Conservation (phyloP, 2,329 filamentous ascomycete genomes). For the Escovopsis weberi region DNA sequence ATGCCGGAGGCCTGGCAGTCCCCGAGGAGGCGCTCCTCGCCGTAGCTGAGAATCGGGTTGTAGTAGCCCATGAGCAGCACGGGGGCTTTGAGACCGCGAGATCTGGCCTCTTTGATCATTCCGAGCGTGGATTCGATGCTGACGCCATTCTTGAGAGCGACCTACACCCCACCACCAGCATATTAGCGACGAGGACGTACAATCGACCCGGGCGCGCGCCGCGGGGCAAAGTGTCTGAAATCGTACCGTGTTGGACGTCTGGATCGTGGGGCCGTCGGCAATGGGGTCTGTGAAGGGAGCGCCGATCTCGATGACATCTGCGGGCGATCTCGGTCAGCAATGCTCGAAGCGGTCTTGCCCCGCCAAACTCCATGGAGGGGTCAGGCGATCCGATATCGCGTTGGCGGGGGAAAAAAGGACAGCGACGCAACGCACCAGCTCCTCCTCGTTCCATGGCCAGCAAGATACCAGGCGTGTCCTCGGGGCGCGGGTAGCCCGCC, state of each 20-base stretch:
- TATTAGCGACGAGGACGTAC: neutral
- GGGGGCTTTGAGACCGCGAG: constrained; percentile 62
- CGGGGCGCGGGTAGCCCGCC: constrained; percentile 74
- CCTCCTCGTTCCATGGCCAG: constrained; percentile 86
- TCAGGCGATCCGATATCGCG: neutral
- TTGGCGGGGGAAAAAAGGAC: neutral
- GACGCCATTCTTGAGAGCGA: constrained; percentile 78
- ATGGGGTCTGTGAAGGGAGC: constrained; percentile 97
- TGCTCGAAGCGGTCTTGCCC: neutral
- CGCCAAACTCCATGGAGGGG: no score
- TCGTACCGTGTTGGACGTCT: constrained; percentile 75
- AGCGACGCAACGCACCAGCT: constrained; percentile 48
- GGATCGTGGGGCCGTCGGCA: constrained; percentile 92
- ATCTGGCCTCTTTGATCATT: constrained; percentile 70
- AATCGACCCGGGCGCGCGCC: no score
- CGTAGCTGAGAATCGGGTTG: constrained; percentile 88
- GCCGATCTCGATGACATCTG: constrained; percentile 85
- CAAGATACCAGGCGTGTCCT: constrained; percentile 70
- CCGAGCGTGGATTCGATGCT: constrained; percentile 65
- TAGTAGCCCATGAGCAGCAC: constrained; percentile 98
- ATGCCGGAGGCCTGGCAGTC: constrained; percentile 75
- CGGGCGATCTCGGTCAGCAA: neutral
- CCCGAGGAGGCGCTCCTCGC: constrained; percentile 74
- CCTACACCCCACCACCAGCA: constrained; percentile 13
- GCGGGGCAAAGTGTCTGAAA: constrained; percentile 4